These are phyloP conservation scores for Oryza brachyantha DNA, from an alignment of 176 grass and related monocot species.

Conservation along the genomic window DNA sequence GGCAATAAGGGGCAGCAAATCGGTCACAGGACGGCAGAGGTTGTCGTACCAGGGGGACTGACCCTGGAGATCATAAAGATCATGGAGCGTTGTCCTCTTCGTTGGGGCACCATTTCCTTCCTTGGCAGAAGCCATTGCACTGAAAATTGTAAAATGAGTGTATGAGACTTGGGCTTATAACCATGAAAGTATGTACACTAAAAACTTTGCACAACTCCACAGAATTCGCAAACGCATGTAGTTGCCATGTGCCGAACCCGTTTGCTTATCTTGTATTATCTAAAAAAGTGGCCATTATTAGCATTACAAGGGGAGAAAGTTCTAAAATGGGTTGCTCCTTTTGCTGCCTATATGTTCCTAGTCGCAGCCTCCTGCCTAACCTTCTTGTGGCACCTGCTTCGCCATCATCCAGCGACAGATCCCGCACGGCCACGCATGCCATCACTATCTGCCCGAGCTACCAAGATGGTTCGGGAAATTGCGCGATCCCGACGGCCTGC, in stretches of 20 bases:
- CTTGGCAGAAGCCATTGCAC: slow-evolving; percentile 52
- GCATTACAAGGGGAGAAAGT: neutral
- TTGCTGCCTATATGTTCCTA: neutral
- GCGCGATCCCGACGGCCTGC: neutral
- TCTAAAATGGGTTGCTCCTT: neutral
- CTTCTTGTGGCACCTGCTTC: neutral
- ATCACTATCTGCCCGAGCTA: neutral
- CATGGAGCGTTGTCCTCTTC: slow-evolving; percentile 73
- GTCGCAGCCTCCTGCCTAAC: neutral
- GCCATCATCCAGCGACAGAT: slow-evolving; percentile 20
- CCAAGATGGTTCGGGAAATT: neutral
- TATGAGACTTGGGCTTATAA: neutral
- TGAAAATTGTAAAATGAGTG: neutral
- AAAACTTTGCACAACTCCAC: neutral
- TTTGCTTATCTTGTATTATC: neutral
- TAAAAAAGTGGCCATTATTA: neutral
- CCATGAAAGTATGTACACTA: neutral
- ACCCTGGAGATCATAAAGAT: slow-evolving; percentile 85
- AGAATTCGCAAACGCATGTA: neutral
- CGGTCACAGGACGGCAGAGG: slow-evolving; percentile 91
- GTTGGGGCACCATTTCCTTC: slow-evolving; percentile 66
- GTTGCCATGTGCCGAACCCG: no score
- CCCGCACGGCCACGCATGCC: slow-evolving; percentile 16
- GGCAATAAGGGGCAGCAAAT: slow-evolving; percentile 78
- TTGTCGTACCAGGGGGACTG: slow-evolving; percentile 99